A percentile compares a stretch with the other conserved stretches of the same genome.
phyloP scores from a whole-genome alignment of 1,284 basidiomycete genomes.

The Pascua sp. region DNA sequence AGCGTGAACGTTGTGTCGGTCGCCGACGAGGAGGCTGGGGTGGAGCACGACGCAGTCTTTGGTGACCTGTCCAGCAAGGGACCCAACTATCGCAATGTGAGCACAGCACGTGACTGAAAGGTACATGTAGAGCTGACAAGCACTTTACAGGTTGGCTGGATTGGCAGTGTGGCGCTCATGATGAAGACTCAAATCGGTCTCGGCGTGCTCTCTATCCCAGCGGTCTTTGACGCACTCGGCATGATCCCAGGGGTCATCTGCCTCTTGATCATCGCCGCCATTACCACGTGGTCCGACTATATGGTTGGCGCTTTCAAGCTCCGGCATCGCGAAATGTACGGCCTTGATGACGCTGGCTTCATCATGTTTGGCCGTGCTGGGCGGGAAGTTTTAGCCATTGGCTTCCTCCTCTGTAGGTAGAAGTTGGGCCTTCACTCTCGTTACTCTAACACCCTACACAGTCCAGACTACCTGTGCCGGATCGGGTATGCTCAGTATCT shows the following conservation, averaged over 20 bases:
- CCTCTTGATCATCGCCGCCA: constrained; percentile 25
- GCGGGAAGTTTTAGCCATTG: constrained; percentile 24
- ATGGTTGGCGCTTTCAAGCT: constrained; percentile 23
- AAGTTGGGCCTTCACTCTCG: constrained; percentile 7
- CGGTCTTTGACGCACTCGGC: constrained; percentile 30
- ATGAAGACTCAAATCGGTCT: constrained; percentile 35
- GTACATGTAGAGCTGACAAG: background rate
- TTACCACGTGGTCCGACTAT: constrained; percentile 28
- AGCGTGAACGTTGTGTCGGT: too few species aligned
- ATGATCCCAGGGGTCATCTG: constrained; percentile 32
- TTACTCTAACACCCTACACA: constrained; percentile 5
- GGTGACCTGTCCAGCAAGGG: constrained; percentile 22
- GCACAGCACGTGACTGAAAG: background rate
- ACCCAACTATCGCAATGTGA: constrained; percentile 27
- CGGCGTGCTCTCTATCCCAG: constrained; percentile 35
- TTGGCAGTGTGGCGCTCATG: constrained; percentile 21
- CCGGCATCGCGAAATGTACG: constrained; percentile 22
- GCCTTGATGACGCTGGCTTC: constrained; percentile 26
- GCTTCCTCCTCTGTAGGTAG: constrained; percentile 14
- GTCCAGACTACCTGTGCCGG: constrained; percentile 25
- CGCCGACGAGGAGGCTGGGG: too few species aligned
- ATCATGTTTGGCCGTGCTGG: constrained; percentile 22
- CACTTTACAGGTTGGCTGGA: constrained; percentile 13
- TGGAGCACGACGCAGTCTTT: constrained; percentile 22
- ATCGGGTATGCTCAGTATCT: constrained; percentile 23